Conservation (phyloP, 2,329 filamentous ascomycete species). For the Acephala macrosclerotiorum region DNA sequence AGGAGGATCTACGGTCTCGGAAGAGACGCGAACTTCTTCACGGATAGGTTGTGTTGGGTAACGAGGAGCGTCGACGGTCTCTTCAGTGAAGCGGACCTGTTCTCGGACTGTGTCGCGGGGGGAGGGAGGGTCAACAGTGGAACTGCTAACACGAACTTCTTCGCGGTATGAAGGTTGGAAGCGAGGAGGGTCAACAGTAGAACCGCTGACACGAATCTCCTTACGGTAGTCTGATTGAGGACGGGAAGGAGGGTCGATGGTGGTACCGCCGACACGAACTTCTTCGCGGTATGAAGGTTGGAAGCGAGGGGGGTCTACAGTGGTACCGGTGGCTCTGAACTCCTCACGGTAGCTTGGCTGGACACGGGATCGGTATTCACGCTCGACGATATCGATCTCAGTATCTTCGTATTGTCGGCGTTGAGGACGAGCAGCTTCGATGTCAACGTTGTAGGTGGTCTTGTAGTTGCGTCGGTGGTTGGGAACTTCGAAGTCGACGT, state of each 20-base stretch:
- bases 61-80: background rate
- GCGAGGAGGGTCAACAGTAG: slow-evolving; percentile 46
- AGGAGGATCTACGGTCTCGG: slow-evolving; percentile 46
- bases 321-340: slow-evolving; percentile 61
- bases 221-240: slow-evolving; percentile 46
- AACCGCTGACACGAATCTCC: slow-evolving; percentile 37
- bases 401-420: slow-evolving; percentile 40
- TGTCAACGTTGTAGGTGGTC: slow-evolving; percentile 29
- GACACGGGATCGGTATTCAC: slow-evolving; percentile 69
- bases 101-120: slow-evolving; percentile 1
- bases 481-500: slow-evolving; percentile 58
- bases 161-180: slow-evolving; percentile 22
- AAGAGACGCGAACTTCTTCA: slow-evolving; percentile 32
- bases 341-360: slow-evolving; percentile 55
- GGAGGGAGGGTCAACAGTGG: slow-evolving; percentile 5
- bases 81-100: slow-evolving; percentile 4
- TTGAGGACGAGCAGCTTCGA: slow-evolving; percentile 37
- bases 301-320: slow-evolving; percentile 61
- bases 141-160: slow-evolving; percentile 6
- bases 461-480: slow-evolving; percentile 45
- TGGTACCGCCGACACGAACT: slow-evolving; percentile 36
- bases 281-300: slow-evolving; percentile 46
- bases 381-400: slow-evolving; percentile 68
- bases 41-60: slow-evolving; percentile 14
- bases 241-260: slow-evolving; percentile 52